Conservation (phyloP, 495 filamentous ascomycete genomes). For the Talaromyces wortmannii region DNA sequence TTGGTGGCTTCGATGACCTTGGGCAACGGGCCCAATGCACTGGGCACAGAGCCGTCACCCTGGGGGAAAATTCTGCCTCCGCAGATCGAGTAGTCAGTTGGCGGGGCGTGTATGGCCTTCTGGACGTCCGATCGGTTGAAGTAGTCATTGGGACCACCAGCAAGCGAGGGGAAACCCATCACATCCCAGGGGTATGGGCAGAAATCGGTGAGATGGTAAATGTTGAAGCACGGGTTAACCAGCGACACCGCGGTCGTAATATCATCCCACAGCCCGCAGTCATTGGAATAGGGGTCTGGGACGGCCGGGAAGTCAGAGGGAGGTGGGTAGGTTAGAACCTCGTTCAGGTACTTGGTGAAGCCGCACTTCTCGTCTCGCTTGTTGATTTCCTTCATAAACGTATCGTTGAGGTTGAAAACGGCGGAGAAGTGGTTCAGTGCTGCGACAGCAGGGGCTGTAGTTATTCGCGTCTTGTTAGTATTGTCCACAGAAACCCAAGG, state of each 20-base stretch:
- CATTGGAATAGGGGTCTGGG: constrained; percentile 17
- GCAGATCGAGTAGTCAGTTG: constrained; percentile 57
- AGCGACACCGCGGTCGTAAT: constrained; percentile 47
- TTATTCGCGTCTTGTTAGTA: not conserved
- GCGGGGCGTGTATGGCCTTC: constrained; percentile 62
- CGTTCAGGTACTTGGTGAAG: constrained; percentile 53
- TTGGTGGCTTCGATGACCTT: constrained; percentile 66
- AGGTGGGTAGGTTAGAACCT: constrained; percentile 64
- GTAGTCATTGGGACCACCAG: constrained; percentile 53
- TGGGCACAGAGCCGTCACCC: constrained; percentile 40
- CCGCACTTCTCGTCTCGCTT: constrained; percentile 51
- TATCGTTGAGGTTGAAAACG: constrained; percentile 61
- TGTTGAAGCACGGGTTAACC: constrained; percentile 76
- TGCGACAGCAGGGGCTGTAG: constrained; percentile 48
- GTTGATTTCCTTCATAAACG: constrained; percentile 54
- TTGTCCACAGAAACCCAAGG: too few species aligned
- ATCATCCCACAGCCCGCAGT: constrained; percentile 53
- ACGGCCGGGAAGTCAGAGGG: constrained; percentile 45
- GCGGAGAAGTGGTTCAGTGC: constrained; percentile 56
- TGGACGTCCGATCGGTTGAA: constrained; percentile 77
- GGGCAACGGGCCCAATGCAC: constrained; percentile 48
- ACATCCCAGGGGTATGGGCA: constrained; percentile 70
- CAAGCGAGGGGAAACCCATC: constrained; percentile 64
- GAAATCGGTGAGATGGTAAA: constrained; percentile 67
- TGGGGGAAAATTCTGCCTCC: constrained; percentile 48